Percentiles rank a stretch among this genome's conserved stretches.
phyloP scores from a whole-genome alignment of 148 eudicot species.

The Diospyros lotus region DNA sequence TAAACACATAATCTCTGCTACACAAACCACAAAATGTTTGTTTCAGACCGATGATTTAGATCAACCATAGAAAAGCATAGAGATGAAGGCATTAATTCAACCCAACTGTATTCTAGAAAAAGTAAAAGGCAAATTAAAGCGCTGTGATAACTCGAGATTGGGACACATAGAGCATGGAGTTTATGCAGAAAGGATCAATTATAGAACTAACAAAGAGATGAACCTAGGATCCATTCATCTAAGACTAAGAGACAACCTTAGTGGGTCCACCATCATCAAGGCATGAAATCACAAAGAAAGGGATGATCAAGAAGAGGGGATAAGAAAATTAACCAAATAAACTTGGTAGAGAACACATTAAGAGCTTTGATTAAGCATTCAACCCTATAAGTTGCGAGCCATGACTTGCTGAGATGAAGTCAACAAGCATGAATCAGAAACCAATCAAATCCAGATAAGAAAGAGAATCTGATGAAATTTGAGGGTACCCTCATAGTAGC shows the following conservation, averaged over 20 bases:
- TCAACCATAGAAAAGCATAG: not conserved
- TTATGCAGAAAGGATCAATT: too few species aligned
- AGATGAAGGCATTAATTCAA: slow-evolving; percentile 4
- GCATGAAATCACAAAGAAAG: slow-evolving; percentile 13
- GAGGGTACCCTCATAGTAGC: not conserved
- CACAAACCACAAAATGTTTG: slow-evolving; percentile 10
- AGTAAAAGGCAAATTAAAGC: not conserved
- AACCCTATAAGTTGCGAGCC: not conserved
- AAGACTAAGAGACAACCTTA: too few species aligned
- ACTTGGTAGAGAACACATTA: not conserved
- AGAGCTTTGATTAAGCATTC: slow-evolving; percentile 5
- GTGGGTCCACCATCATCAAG: too few species aligned
- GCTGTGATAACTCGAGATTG: not conserved
- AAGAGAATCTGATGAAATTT: too few species aligned
- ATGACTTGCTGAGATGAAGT: not conserved
- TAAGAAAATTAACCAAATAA: not conserved
- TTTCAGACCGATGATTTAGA: slow-evolving; percentile 7
- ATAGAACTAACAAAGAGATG: too few species aligned
- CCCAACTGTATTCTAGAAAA: not conserved
- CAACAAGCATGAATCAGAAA: not conserved
- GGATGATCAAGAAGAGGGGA: slow-evolving; percentile 1
- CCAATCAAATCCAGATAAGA: not conserved
- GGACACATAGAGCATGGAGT: too few species aligned
- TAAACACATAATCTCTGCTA: slow-evolving; percentile 74
- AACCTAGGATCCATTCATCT: too few species aligned